Conservation (phyloP, 78 protist genomes). For the Dictyostelium purpureum region DNA sequence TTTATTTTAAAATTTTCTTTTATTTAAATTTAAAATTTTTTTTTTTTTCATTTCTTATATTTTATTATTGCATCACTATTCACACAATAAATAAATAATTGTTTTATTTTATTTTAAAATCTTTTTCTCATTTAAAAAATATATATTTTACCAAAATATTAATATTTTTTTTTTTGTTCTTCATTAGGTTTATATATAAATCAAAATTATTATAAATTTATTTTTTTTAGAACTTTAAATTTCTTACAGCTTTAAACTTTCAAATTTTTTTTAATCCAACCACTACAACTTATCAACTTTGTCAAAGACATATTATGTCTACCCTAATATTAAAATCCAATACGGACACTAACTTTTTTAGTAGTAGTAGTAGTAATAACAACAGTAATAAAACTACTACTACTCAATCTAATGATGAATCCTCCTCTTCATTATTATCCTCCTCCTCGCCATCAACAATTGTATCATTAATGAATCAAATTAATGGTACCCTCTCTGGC, state of each 20-base stretch:
- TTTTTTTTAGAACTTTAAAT: no score
- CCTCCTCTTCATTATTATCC: not conserved
- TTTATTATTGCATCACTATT: no score
- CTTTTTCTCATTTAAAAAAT: not conserved
- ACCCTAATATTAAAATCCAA: slow-evolving; percentile 11
- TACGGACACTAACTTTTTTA: slow-evolving; percentile 14
- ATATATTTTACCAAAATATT: not conserved
- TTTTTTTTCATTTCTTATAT: no score
- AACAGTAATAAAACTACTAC: not conserved
- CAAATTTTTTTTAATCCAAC: slow-evolving; percentile 1
- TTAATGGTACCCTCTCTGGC: not conserved
- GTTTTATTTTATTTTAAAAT: slow-evolving; percentile 4
- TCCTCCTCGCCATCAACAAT: not conserved
- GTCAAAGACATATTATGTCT: slow-evolving; percentile 5
- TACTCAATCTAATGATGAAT: not conserved
- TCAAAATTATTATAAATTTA: no score
- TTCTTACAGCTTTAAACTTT: no score
- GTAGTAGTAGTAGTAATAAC: slow-evolving; percentile 23
- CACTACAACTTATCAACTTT: not conserved
- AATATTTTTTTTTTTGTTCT: not conserved
- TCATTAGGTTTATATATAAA: no score
- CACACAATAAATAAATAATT: not conserved
- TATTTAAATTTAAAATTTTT: no score
- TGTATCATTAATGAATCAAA: not conserved
- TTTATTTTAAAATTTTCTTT: not conserved